Percentiles rank a stretch among this genome's conserved stretches.
These are phyloP conservation scores for Candida broadrunensis DNA, from an alignment of 805 yeast genomes.

Conservation along the genomic window DNA sequence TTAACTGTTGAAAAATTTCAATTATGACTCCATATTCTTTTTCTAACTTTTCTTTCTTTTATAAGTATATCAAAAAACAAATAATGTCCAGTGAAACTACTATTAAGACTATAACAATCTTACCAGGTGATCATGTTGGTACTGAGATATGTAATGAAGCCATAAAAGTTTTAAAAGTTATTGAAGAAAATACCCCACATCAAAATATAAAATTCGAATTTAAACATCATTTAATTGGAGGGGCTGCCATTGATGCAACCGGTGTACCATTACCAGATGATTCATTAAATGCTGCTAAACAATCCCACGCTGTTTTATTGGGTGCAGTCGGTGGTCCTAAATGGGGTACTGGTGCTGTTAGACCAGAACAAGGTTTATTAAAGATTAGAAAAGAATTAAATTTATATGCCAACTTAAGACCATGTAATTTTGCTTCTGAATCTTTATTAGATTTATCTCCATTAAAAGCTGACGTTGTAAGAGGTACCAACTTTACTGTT, in stretches of 20 bases:
- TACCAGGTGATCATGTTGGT: conserved; percentile 98
- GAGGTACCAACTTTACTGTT: conserved; percentile 88
- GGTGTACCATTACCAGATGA: conserved; percentile 89
- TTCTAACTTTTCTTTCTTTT: background rate
- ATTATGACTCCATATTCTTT: background rate
- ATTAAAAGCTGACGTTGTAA: conserved; percentile 76
- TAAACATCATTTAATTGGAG: conserved; percentile 87
- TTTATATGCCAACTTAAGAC: conserved; percentile 94
- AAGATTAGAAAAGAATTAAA: conserved; percentile 92
- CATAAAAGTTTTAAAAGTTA: conserved; percentile 82
- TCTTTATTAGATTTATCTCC: conserved; percentile 84
- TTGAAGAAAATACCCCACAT: conserved; percentile 47
- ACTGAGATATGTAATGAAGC: conserved; percentile 89
- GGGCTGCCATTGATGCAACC: conserved; percentile 97
- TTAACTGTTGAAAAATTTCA: too few relatives aligned
- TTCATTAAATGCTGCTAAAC: conserved; percentile 77
- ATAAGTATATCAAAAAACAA: background rate
- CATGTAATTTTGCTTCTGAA: conserved; percentile 90
- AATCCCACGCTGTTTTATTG: conserved; percentile 89
- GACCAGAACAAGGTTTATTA: conserved; percentile 96
- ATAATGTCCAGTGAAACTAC: conserved; percentile 3
- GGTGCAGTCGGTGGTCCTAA: conserved; percentile 99
- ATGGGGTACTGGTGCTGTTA: conserved; percentile 95
- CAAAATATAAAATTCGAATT: conserved; percentile 63
- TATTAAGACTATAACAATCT: conserved; percentile 72